Evolutionary conservation across 1,284 basidiomycete species (phyloP).

Genomic region (Naganishia cerealis): DNA sequence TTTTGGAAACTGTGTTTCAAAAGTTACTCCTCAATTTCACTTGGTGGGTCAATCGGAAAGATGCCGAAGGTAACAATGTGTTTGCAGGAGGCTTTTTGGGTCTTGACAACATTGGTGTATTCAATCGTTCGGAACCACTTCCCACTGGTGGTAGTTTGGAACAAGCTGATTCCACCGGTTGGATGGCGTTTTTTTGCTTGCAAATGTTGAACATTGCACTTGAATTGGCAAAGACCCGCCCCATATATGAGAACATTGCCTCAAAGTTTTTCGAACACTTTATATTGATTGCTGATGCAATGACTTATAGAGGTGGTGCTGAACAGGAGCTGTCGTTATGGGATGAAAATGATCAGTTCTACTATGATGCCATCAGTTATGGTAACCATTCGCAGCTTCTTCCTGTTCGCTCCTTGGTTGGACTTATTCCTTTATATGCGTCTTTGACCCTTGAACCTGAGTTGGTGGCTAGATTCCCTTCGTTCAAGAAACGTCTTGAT

Average conservation of each 20-base stretch:
- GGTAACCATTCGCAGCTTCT: slow-evolving; percentile 78
- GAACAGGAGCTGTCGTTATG: slow-evolving; percentile 80
- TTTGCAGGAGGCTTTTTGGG: slow-evolving; percentile 98
- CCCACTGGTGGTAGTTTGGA: slow-evolving; percentile 88
- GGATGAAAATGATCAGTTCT: slow-evolving; percentile 95
- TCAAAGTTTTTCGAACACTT: slow-evolving; percentile 86
- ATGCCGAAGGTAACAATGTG: slow-evolving; percentile 88
- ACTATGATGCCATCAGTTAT: slow-evolving; percentile 96
- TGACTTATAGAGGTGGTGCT: slow-evolving; percentile 79
- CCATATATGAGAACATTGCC: slow-evolving; percentile 98
- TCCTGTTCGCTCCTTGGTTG: slow-evolving; percentile 87
- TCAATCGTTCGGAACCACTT: slow-evolving; percentile 94
- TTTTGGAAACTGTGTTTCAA: slow-evolving; percentile 97
- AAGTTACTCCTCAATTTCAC: slow-evolving; percentile 96
- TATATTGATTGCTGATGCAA: slow-evolving; percentile 93
- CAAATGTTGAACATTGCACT: slow-evolving; percentile 98
- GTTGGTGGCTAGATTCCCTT: slow-evolving; percentile 84
- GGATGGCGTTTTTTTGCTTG: slow-evolving; percentile 98
- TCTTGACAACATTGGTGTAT: slow-evolving; percentile 94
- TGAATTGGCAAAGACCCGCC: slow-evolving; percentile 94
- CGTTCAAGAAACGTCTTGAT: slow-evolving; percentile 96
- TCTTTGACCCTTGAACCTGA: slow-evolving; percentile 89
- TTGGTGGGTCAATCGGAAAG: slow-evolving; percentile 97
- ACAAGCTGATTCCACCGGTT: slow-evolving; percentile 95
- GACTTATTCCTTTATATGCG: slow-evolving; percentile 91